Conservation (phyloP, 2,329 filamentous ascomycete species). For the Paraphoma sp. region DNA sequence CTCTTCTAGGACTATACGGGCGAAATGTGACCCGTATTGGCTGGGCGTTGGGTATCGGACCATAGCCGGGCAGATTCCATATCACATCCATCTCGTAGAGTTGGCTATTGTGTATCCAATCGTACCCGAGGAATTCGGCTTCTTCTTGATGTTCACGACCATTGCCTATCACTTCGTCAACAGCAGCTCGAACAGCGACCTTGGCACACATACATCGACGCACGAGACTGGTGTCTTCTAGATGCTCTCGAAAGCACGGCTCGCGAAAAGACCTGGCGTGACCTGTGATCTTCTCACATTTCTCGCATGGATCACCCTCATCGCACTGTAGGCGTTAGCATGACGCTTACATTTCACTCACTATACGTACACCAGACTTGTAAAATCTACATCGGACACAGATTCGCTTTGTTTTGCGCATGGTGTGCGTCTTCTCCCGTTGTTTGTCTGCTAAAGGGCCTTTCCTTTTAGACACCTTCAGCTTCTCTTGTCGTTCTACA, state of each 20-base stretch:
- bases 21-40: constrained; percentile 36
- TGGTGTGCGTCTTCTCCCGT: constrained; percentile 40
- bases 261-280: constrained; percentile 41
- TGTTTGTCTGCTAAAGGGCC: constrained; percentile 36
- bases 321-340: constrained; percentile 35
- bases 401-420: constrained; percentile 42
- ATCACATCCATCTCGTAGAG: constrained; percentile 40
- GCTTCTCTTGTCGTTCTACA: constrained; percentile 40
- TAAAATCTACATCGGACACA: constrained; percentile 47
- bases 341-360: not conserved
- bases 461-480: constrained; percentile 40
- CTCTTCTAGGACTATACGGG: constrained; percentile 34
- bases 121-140: constrained; percentile 39
- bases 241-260: constrained; percentile 41
- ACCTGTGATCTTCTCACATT: constrained; percentile 37
- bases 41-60: constrained; percentile 31
- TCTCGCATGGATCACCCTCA: constrained; percentile 39
- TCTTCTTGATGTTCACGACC: constrained; percentile 44
- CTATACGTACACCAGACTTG: constrained; percentile 36
- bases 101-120: constrained; percentile 33
- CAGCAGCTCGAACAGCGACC: not conserved
- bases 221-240: constrained; percentile 40
- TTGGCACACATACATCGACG: constrained; percentile 34
- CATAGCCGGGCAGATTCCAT: constrained; percentile 45
- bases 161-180: constrained; percentile 36